Conservation (phyloP, 2,329 filamentous ascomycete species). For the Stylonectria norvegica region DNA sequence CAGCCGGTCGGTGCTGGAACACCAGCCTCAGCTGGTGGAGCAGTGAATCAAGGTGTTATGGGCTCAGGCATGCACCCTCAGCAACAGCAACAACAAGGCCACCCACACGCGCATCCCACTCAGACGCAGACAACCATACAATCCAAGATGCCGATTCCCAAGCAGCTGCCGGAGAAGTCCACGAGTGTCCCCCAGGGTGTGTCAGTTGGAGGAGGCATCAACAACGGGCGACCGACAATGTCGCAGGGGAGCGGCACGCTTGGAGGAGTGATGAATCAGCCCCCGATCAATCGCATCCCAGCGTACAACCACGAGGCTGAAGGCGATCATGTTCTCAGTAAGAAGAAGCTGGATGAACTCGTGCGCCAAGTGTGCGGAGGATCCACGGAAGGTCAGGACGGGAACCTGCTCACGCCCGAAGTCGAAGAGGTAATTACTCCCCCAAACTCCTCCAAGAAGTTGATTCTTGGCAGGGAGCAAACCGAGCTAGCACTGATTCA, state of each 20-base stretch:
- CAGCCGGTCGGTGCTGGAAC: constrained; percentile 31
- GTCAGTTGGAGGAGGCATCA: constrained; percentile 58
- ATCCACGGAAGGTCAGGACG: constrained; percentile 66
- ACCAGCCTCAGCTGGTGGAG: constrained; percentile 26
- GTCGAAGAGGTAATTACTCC: constrained; percentile 88
- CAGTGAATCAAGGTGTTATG: constrained; percentile 32
- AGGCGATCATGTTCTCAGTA: constrained; percentile 89
- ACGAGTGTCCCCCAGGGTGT: constrained; percentile 72
- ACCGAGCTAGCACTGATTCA: constrained; percentile 16
- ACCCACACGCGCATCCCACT: constrained; percentile 49
- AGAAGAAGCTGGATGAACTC: constrained; percentile 95
- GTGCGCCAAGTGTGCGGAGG: constrained; percentile 90
- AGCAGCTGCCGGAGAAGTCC: constrained; percentile 66
- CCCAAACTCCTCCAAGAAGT: background rate
- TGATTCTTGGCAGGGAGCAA: background rate
- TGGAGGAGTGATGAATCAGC: constrained; percentile 82
- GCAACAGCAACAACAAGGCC: constrained; percentile 34
- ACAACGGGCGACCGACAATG: constrained; percentile 75
- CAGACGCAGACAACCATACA: constrained; percentile 44
- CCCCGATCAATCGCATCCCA: constrained; percentile 76
- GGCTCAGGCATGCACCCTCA: constrained; percentile 30
- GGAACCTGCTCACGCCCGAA: constrained; percentile 79
- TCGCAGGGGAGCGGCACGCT: constrained; percentile 72
- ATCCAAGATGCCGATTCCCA: constrained; percentile 76
- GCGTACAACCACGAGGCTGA: constrained; percentile 86